These are phyloP conservation scores for Pyrus hybrid DNA, from an alignment of 331 rosid species.

Conservation along the genomic window DNA sequence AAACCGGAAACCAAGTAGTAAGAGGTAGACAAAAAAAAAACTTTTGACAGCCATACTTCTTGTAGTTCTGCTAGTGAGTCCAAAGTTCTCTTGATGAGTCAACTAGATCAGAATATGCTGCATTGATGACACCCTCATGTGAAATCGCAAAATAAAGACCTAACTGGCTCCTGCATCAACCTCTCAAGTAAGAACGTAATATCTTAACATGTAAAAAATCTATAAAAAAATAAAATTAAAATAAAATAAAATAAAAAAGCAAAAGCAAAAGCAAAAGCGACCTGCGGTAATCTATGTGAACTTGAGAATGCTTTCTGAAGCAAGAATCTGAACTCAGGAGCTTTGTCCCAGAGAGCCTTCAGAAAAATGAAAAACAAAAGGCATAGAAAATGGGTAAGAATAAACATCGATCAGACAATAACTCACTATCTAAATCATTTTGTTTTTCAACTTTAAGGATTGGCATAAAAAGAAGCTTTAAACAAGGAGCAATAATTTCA, in stretches of 20 bases:
- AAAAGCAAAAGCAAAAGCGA: slow-evolving; percentile 12
- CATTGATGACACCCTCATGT: slow-evolving; percentile 49
- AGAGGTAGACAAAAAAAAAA: neutral
- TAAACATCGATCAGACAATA: too few relatives aligned
- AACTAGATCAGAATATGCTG: slow-evolving; percentile 55
- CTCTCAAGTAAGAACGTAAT: slow-evolving; percentile 9
- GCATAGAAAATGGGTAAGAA: too few relatives aligned
- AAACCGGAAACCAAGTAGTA: neutral
- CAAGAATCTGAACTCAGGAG: slow-evolving; percentile 74
- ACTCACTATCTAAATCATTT: too few relatives aligned
- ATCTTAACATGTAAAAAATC: slow-evolving; percentile 4
- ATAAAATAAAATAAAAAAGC: too few relatives aligned
- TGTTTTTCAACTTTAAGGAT: too few relatives aligned
- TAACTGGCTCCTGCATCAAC: slow-evolving; percentile 52
- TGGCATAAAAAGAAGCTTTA: neutral
- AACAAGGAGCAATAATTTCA: neutral
- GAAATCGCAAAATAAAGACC: slow-evolving; percentile 49
- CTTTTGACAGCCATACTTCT: slow-evolving; percentile 12
- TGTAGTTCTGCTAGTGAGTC: slow-evolving; percentile 75
- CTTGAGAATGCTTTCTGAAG: slow-evolving; percentile 76
- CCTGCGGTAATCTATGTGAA: slow-evolving; percentile 92
- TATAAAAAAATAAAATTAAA: too few relatives aligned
- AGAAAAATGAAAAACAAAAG: neutral
- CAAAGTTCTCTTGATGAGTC: slow-evolving; percentile 68
- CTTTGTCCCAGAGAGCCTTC: slow-evolving; percentile 85